Conservation (phyloP, 2,329 filamentous ascomycete species). For the Pyrenophora teres region DNA sequence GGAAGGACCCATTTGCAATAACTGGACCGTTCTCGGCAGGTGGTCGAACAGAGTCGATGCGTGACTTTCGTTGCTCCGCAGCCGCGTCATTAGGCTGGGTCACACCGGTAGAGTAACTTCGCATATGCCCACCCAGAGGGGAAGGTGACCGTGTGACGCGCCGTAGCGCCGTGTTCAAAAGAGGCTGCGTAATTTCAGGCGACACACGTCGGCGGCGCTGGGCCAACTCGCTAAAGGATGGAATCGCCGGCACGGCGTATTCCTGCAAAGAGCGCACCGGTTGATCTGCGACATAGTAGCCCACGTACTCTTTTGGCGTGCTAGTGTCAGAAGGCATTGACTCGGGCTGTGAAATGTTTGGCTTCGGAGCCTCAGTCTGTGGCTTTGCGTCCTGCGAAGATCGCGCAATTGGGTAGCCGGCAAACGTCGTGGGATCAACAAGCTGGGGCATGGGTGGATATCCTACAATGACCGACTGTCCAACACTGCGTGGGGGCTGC, state of each 20-base stretch:
- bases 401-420: slow-evolving; percentile 42
- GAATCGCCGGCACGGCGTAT: slow-evolving; percentile 43
- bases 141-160: slow-evolving; percentile 54
- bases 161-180: slow-evolving; percentile 44
- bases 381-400: slow-evolving; percentile 37
- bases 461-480: slow-evolving; percentile 46
- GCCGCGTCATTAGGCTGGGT: slow-evolving; percentile 15
- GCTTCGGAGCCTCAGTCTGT: slow-evolving; percentile 31
- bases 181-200: slow-evolving; percentile 48
- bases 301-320: slow-evolving; percentile 57
- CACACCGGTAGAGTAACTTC: slow-evolving; percentile 47
- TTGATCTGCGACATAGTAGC: slow-evolving; percentile 55
- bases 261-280: slow-evolving; percentile 46
- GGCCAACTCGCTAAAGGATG: slow-evolving; percentile 49
- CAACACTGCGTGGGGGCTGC: slow-evolving; percentile 53
- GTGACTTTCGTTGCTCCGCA: slow-evolving; percentile 32
- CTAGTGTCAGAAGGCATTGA: slow-evolving; percentile 35
- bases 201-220: slow-evolving; percentile 50
- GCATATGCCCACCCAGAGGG: slow-evolving; percentile 51
- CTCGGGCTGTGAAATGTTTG: slow-evolving; percentile 26
- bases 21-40: slow-evolving; percentile 41
- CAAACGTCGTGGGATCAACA: slow-evolving; percentile 36
- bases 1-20: slow-evolving; percentile 49
- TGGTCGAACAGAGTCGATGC: slow-evolving; percentile 35
- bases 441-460: slow-evolving; percentile 46